Percentiles rank a stretch among this genome's conserved stretches.
Conservation (phyloP, 2,329 filamentous ascomycete species). For the Cercospora zeina region DNA sequence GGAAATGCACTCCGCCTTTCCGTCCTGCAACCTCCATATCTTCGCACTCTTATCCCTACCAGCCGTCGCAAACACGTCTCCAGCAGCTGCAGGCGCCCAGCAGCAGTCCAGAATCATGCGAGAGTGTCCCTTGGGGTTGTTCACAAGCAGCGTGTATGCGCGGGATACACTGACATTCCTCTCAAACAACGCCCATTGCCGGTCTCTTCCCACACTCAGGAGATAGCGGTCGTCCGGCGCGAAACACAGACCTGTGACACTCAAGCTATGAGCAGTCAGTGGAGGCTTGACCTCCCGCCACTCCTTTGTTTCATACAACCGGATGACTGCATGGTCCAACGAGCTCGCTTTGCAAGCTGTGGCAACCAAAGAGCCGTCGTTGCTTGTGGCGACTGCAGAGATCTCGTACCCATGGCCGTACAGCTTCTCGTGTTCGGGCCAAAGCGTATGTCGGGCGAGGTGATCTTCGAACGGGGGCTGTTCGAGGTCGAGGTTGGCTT, state of each 20-base stretch:
- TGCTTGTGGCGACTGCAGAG: slow-evolving; percentile 76
- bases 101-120: slow-evolving; percentile 89
- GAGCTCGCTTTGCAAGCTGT: slow-evolving; percentile 93
- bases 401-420: slow-evolving; percentile 99
- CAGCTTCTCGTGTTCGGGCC: slow-evolving; percentile 94
- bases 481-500: slow-evolving; percentile 63
- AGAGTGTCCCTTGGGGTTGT: slow-evolving; percentile 81
- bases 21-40: slow-evolving; percentile 51
- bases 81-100: slow-evolving; percentile 64
- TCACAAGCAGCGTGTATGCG: slow-evolving; percentile 60
- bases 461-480: slow-evolving; percentile 88
- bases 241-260: slow-evolving; percentile 79
- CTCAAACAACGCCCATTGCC: slow-evolving; percentile 84
- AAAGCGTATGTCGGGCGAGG: slow-evolving; percentile 84
- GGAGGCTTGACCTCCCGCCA: slow-evolving; percentile 89
- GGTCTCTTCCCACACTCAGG: slow-evolving; percentile 85
- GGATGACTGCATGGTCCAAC: slow-evolving; percentile 89
- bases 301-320: slow-evolving; percentile 79
- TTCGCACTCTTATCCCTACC: slow-evolving; percentile 83
- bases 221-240: slow-evolving; percentile 71
- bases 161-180: slow-evolving; percentile 45
- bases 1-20: slow-evolving; percentile 28
- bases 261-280: slow-evolving; percentile 81
- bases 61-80: slow-evolving; percentile 74
- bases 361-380: slow-evolving; percentile 74